These are phyloP conservation scores for Solanum corneliomulleri DNA, from an alignment of 257 asterid genomes.

Conservation along the genomic window DNA sequence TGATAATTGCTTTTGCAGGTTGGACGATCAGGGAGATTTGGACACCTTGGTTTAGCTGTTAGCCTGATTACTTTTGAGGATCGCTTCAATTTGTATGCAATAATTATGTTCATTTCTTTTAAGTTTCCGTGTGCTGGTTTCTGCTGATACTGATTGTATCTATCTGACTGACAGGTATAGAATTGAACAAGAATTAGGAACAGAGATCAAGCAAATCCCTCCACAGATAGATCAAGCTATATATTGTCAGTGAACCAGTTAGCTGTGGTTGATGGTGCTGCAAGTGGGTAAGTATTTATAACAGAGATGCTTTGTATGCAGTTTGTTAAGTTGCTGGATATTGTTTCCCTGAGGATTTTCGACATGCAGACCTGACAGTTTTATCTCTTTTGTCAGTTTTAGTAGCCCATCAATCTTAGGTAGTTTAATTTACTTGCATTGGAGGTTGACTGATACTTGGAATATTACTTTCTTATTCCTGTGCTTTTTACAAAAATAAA, in stretches of 20 bases:
- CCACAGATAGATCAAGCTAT: not conserved
- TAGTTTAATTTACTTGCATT: not conserved
- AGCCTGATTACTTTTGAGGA: conserved; percentile 78
- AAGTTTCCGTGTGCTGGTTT: not conserved
- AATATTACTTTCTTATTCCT: not conserved
- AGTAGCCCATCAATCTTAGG: not conserved
- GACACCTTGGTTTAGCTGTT: conserved; percentile 92
- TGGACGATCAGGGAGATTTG: conserved; percentile 92
- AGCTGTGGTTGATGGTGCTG: not conserved
- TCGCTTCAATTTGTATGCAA: conserved; percentile 73
- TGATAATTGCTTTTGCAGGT: conserved; percentile 35
- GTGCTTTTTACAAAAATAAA: not conserved
- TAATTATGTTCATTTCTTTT: not conserved
- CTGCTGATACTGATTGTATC: not conserved
- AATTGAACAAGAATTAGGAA: not conserved
- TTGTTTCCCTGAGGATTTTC: too few relatives aligned
- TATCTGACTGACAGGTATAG: not conserved
- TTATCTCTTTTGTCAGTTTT: not conserved
- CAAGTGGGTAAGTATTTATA: not conserved
- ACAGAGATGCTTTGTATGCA: not conserved
- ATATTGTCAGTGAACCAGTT: not conserved
- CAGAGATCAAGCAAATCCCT: not conserved
- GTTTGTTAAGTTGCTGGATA: not conserved
- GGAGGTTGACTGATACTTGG: not conserved
- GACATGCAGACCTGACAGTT: not conserved